Percentiles rank a stretch among this genome's conserved stretches.
phyloP scores from a whole-genome alignment of 1,284 basidiomycete species.

The Moniliophthora roreri region DNA sequence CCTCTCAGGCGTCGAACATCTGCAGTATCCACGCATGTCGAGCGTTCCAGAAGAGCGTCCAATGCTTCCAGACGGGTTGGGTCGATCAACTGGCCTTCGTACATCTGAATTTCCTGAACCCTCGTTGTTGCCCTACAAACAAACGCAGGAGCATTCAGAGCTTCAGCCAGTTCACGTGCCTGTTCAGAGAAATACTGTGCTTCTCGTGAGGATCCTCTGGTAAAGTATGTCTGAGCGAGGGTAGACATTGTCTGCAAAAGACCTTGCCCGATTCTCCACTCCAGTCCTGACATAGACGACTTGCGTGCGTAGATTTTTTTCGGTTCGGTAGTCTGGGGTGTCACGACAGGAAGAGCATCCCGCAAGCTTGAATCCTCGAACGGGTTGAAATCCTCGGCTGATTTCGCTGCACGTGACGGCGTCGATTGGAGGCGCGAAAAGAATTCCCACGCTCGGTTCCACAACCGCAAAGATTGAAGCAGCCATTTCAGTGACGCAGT shows the following conservation, averaged over 20 bases:
- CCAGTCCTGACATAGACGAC: conserved; percentile 52
- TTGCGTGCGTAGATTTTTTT: conserved; percentile 31
- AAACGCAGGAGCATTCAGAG: conserved; percentile 65
- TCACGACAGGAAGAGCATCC: conserved; percentile 29
- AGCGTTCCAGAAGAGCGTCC: conserved; percentile 45
- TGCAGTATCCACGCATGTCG: conserved; percentile 61
- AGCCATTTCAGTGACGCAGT: conserved; percentile 59
- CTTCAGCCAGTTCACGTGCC: conserved; percentile 65
- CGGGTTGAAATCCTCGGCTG: conserved; percentile 50
- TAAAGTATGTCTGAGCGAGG: conserved; percentile 60
- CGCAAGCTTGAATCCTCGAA: conserved; percentile 49
- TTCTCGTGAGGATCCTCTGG: conserved; percentile 78
- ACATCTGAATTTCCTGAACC: conserved; percentile 68
- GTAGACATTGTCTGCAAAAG: conserved; percentile 65
- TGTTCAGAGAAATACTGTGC: conserved; percentile 81
- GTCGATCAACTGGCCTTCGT: conserved; percentile 54
- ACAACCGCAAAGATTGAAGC: conserved; percentile 75
- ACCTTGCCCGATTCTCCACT: conserved; percentile 76
- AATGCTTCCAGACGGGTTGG: conserved; percentile 51
- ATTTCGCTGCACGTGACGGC: conserved; percentile 26
- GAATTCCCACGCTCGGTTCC: conserved; percentile 76
- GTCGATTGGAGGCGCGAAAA: conserved; percentile 59
- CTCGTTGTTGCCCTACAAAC: conserved; percentile 62
- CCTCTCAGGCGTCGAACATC: conserved; percentile 65
- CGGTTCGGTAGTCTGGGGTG: conserved; percentile 16